Evolutionary conservation across 1,284 basidiomycete genomes (phyloP).

Genomic region (Microbotryomycetes sp.): DNA sequence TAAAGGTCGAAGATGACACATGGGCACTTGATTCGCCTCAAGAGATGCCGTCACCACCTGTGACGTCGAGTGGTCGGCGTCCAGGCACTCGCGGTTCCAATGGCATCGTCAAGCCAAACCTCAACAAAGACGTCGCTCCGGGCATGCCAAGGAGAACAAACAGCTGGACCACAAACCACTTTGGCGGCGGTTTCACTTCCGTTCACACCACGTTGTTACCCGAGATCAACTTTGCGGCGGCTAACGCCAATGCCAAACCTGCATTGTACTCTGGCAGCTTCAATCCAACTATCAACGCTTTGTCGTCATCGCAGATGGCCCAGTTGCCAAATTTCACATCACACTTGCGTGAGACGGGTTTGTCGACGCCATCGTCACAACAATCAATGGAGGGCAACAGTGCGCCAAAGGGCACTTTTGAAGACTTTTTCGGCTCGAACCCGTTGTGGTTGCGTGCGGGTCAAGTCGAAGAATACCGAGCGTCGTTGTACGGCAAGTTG

Average conservation of each 20-base stretch:
- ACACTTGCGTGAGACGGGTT: constrained; percentile 18
- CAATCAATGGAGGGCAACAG: neutral
- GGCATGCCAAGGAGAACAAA: constrained; percentile 39
- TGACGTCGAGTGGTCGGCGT: neutral
- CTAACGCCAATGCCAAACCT: constrained; percentile 17
- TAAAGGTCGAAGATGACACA: constrained; percentile 26
- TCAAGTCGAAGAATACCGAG: constrained; percentile 33
- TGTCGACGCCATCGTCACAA: neutral
- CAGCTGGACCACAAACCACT: constrained; percentile 16
- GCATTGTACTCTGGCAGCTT: constrained; percentile 14
- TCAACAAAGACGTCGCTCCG: constrained; percentile 71
- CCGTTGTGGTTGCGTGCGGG: constrained; percentile 32
- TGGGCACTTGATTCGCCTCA: constrained; percentile 18
- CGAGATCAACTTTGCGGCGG: constrained; percentile 32
- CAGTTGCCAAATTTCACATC: constrained; percentile 21
- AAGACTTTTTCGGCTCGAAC: constrained; percentile 36
- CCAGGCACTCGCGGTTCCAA: constrained; percentile 37
- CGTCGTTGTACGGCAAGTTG: constrained; percentile 34
- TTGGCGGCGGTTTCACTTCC: constrained; percentile 63
- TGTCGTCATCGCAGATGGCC: constrained; percentile 20
- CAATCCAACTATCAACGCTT: constrained; percentile 35
- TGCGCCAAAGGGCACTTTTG: constrained; percentile 17
- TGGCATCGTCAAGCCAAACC: constrained; percentile 55
- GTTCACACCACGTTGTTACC: constrained; percentile 63
- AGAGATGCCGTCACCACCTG: neutral